Evolutionary conservation across 2,329 filamentous ascomycete species (phyloP).

Genomic region (Apiospora saccharicola): DNA sequence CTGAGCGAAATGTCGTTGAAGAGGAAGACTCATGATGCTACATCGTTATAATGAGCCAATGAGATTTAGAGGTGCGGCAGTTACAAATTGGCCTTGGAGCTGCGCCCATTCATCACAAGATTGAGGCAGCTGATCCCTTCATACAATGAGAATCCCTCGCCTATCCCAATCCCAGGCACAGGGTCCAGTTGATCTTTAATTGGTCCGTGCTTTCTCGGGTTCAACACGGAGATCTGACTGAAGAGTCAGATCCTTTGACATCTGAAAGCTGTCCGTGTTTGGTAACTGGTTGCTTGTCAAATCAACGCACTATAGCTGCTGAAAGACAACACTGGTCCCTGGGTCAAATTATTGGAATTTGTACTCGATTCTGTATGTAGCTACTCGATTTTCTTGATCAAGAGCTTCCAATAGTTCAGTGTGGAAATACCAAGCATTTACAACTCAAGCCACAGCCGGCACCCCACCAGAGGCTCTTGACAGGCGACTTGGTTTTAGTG

Average conservation of each 20-base stretch:
- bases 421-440: not conserved
- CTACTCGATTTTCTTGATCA: too few species aligned
- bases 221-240: not conserved
- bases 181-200: conserved; percentile 14
- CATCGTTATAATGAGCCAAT: conserved; percentile 6
- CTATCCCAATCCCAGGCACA: conserved; percentile 14
- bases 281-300: too few species aligned
- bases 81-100: not conserved
- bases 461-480: not conserved
- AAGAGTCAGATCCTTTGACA: not conserved
- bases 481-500: not conserved
- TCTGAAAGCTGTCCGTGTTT: not conserved
- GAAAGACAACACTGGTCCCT: too few species aligned
- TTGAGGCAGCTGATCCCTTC: not conserved
- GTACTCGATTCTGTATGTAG: too few species aligned
- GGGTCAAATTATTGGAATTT: too few species aligned
- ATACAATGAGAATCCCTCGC: not conserved
- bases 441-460: not conserved
- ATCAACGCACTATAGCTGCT: too few species aligned
- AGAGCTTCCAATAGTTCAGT: not conserved
- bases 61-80: not conserved
- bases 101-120: conserved; percentile 5
- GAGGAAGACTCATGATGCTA: conserved; percentile 16
- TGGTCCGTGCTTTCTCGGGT: conserved; percentile 14
- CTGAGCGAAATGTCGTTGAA: not conserved